Evolutionary conservation across 768 basidiomycete genomes (phyloP), one percentile per base, ranked within the genome.

Genomic region (Mycena metata): DNA sequence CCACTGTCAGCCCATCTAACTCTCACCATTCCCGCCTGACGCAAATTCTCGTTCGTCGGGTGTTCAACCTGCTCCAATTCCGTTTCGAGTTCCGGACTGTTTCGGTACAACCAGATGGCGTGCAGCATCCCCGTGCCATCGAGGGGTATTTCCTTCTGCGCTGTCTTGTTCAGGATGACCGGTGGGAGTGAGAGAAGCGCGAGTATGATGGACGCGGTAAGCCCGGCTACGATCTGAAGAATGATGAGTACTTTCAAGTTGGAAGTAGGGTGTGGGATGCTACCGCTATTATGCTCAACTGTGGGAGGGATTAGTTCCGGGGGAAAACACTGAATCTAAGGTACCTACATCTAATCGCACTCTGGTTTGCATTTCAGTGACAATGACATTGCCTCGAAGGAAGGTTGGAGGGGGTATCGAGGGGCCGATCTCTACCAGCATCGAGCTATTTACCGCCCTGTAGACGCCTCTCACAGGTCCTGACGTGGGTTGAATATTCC

Each of bases 251-350:
- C 1, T n/a, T 11, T 43, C 16, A 6, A 9, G 8, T 1, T 17
- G 12, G 5, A 33, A 39, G 39, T 5, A 33, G n/a, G 30, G 15
- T 35, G 15, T 35, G 13, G 15, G 41, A 5, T 26, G 12, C 15
- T 35, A 60, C 58, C n/a, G 58, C 58, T 15, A 60, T 60, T 5
- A 47, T 60, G 35, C 58, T 60, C 58, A 60, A 16, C 58, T 60
- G 45, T 16, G n/a, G 15, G 39, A 39, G 11, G 24, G 45, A 19
- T 21, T 16, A 0, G 16, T 36, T 47, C 1, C 35, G 43, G 5
- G n/a, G n/a, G n/a, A n/a, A 9, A 4, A 35, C 17, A 1, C 7
- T 2, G n/a, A 17, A 21, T 11, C 13, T 24, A 12, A 7, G 10
- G 58, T 36, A 60, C 58, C 0, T 13, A 60, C 58, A 49, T 60